Conservation (phyloP, 2,329 filamentous ascomycete genomes). For the Xylariomycetidae sp. region DNA sequence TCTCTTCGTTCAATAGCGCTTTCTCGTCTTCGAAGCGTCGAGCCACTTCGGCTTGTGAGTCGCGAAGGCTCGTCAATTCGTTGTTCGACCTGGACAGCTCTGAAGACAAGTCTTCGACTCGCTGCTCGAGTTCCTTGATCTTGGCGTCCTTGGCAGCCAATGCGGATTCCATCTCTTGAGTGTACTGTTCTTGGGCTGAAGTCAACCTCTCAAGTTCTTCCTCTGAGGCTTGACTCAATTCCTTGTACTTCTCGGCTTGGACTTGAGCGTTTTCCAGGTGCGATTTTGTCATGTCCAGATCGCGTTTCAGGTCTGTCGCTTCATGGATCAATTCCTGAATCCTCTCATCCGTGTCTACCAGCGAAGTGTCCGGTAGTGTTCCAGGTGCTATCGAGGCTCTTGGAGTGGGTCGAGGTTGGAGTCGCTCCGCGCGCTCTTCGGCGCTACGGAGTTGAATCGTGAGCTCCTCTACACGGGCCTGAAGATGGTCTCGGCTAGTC, state of each 20-base stretch:
- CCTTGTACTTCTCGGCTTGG: conserved; percentile 81
- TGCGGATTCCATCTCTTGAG: conserved; percentile 74
- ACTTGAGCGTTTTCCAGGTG: conserved; percentile 77
- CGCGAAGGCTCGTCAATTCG: conserved; percentile 73
- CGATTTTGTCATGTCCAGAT: conserved; percentile 72
- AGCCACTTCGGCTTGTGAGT: conserved; percentile 69
- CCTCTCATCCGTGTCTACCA: conserved; percentile 46
- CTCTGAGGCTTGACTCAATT: conserved; percentile 80
- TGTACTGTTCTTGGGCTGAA: conserved; percentile 77
- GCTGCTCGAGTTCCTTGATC: conserved; percentile 75
- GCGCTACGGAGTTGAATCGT: conserved; percentile 82
- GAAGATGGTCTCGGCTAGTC: conserved; percentile 83
- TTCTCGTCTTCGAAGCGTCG: conserved; percentile 77
- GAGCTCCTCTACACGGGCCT: conserved; percentile 81
- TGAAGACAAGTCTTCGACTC: conserved; percentile 73
- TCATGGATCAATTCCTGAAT: conserved; percentile 79
- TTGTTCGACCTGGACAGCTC: conserved; percentile 78
- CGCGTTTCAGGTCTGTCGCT: conserved; percentile 78
- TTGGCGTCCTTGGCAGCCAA: conserved; percentile 72
- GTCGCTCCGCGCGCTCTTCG: conserved; percentile 75
- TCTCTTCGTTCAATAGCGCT: conserved; percentile 68
- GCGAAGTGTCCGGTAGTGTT: conserved; percentile 32
- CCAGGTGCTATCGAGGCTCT: no score
- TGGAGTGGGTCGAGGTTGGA: conserved; percentile 73
- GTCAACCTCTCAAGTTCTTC: conserved; percentile 77